Percentiles rank a stretch among this genome's conserved stretches.
phyloP scores from a whole-genome alignment of 208 protist species.

The Acanthamoeba triangularis region DNA sequence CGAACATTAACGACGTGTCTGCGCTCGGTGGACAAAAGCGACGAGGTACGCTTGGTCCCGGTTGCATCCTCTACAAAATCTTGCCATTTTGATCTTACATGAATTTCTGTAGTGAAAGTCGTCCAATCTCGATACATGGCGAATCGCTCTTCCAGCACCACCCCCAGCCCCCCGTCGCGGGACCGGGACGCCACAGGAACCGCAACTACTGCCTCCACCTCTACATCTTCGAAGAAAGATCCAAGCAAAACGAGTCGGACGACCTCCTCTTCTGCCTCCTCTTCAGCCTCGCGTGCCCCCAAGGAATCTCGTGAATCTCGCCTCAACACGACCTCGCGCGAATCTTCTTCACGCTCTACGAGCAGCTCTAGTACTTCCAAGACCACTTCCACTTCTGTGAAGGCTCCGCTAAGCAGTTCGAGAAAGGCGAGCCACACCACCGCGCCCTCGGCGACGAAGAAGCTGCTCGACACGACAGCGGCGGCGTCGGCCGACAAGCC shows the following conservation, averaged over 20 bases:
- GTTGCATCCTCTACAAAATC: neutral
- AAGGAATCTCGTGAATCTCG: no score
- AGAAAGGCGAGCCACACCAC: neutral
- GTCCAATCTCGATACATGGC: conserved; percentile 14
- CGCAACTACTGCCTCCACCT: neutral
- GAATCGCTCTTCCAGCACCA: neutral
- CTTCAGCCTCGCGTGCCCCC: no score
- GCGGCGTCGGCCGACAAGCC: neutral
- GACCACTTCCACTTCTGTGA: neutral
- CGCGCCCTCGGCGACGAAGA: neutral
- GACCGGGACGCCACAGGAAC: neutral
- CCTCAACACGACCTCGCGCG: neutral
- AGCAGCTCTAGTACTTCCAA: neutral
- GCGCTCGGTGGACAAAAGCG: neutral
- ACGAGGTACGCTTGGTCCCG: neutral
- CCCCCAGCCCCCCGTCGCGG: neutral
- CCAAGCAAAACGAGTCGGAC: no score
- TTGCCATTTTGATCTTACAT: neutral
- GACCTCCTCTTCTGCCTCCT: no score
- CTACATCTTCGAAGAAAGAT: neutral
- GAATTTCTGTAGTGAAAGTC: neutral
- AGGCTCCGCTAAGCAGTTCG: neutral
- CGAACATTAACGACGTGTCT: conserved; percentile 23
- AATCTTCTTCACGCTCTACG: neutral
- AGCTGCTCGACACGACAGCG: neutral